Conservation (phyloP, 2,329 filamentous ascomycete genomes). For the Blastomyces silverae region DNA sequence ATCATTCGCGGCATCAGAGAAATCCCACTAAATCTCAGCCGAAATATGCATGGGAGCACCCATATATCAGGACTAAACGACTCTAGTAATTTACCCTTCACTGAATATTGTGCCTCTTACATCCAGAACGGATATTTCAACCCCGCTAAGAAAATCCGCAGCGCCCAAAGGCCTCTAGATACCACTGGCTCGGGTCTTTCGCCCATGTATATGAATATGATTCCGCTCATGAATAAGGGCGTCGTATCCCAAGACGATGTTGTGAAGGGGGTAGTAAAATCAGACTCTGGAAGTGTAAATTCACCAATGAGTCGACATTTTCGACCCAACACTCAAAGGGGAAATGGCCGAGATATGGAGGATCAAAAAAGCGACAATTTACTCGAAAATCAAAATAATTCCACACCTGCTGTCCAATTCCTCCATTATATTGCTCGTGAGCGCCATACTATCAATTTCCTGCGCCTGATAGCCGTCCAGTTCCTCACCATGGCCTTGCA, state of each 20-base stretch:
- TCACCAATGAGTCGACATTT: neutral
- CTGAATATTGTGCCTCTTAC: neutral
- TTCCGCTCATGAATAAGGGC: neutral
- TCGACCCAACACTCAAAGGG: neutral
- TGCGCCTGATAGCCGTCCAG: conserved; percentile 1
- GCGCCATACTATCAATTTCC: conserved; percentile 1
- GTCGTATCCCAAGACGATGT: neutral
- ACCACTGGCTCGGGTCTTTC: neutral
- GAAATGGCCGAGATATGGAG: neutral
- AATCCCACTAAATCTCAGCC: conserved; percentile 18
- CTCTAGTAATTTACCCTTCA: neutral
- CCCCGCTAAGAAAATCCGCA: neutral
- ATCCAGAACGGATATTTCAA: neutral
- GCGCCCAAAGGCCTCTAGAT: neutral
- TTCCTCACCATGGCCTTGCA: conserved; percentile 10
- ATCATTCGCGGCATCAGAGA: neutral
- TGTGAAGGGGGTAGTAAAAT: neutral
- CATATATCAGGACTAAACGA: conserved; percentile 25
- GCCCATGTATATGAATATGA: neutral
- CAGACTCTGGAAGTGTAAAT: neutral
- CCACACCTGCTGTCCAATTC: neutral
- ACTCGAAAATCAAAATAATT: neutral
- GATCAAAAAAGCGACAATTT: neutral
- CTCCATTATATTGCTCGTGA: neutral
- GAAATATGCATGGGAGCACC: conserved; percentile 35